Evolutionary conservation across 2,329 filamentous ascomycete species (phyloP).

Genomic region (Aspergillus amoenus): DNA sequence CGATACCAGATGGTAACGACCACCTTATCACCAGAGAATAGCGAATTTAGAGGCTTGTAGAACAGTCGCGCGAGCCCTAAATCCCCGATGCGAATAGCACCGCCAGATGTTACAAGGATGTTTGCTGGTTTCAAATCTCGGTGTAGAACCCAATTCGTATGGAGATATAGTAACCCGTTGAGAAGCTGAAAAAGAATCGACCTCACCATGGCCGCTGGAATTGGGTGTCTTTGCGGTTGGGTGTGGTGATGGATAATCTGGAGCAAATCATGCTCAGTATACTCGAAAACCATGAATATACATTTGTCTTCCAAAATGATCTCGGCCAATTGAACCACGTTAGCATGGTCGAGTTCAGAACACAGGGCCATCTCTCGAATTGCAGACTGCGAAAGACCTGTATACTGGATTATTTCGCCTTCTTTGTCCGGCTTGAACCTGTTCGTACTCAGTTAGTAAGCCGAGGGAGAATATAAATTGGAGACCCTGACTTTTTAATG

Average conservation of each 20-base stretch:
- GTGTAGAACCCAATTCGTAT: slow-evolving; percentile 95
- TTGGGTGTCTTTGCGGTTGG: slow-evolving; percentile 80
- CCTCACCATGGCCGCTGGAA: slow-evolving; percentile 80
- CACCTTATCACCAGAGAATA: slow-evolving; percentile 95
- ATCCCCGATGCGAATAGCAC: slow-evolving; percentile 93
- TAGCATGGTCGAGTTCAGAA: slow-evolving; percentile 82
- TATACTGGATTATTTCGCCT: slow-evolving; percentile 90
- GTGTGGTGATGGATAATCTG: slow-evolving; percentile 99
- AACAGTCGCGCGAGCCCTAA: slow-evolving; percentile 89
- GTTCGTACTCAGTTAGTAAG: slow-evolving; percentile 6
- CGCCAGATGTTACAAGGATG: slow-evolving; percentile 92
- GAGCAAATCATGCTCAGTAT: slow-evolving; percentile 93
- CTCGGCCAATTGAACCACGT: slow-evolving; percentile 87
- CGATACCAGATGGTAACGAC: slow-evolving; percentile 99
- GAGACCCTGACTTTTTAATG: slow-evolving; percentile 78
- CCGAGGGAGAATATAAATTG: slow-evolving; percentile 11
- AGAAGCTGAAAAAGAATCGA: slow-evolving; percentile 95
- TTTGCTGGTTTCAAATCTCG: slow-evolving; percentile 97
- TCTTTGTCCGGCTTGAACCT: slow-evolving; percentile 97
- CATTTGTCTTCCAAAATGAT: slow-evolving; percentile 98
- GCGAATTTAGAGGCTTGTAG: slow-evolving; percentile 85
- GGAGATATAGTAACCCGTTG: slow-evolving; percentile 90
- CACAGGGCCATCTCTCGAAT: slow-evolving; percentile 97
- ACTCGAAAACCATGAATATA: slow-evolving; percentile 99
- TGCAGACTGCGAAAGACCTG: slow-evolving; percentile 94